phyloP scores from a whole-genome alignment of 169 alveolate species.

The Neospora caninum region DNA sequence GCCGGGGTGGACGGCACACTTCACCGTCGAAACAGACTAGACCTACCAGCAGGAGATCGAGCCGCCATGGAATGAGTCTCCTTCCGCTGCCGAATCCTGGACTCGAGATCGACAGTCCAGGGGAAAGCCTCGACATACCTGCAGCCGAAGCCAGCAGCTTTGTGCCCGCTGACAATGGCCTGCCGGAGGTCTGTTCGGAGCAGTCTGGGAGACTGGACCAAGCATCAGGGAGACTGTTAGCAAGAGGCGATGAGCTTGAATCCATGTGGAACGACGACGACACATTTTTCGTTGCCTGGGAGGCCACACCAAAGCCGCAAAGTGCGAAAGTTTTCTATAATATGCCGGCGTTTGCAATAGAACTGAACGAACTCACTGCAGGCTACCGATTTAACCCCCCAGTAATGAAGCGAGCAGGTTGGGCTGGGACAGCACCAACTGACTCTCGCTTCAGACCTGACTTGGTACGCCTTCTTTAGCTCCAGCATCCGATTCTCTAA shows the following conservation, averaged over 20 bases:
- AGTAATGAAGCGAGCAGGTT: not conserved
- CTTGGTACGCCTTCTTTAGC: not conserved
- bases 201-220: not conserved
- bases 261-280: not conserved
- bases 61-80: not conserved
- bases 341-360: constrained; percentile 77
- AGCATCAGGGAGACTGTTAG: no score
- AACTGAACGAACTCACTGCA: constrained; percentile 84
- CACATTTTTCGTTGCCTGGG: not conserved
- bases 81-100: not conserved
- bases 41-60: not conserved
- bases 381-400: constrained; percentile 78
- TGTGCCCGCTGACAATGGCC: not conserved
- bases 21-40: not conserved
- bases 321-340: not conserved
- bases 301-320: not conserved
- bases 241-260: not conserved
- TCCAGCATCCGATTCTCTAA: not conserved
- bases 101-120: not conserved
- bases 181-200: not conserved
- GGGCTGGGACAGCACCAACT: not conserved
- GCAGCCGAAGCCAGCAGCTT: not conserved
- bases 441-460: constrained; percentile 33
- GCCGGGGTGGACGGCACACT: not conserved
- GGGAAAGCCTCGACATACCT: not conserved